phyloP scores from a whole-genome alignment of 345 rosid genomes.

The Aquilaria sinensis region DNA sequence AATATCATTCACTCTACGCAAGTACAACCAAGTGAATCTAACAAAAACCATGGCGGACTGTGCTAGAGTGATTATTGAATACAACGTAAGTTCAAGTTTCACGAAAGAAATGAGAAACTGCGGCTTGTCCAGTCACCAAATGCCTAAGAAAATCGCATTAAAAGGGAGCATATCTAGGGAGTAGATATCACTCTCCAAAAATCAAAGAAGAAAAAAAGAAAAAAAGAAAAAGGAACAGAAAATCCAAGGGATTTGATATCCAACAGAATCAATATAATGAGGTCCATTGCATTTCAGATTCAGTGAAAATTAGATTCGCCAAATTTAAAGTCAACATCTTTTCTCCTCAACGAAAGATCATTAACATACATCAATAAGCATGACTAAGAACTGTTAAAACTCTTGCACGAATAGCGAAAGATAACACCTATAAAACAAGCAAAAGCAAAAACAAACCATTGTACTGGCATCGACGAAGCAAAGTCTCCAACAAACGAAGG shows the following conservation, averaged over 20 bases:
- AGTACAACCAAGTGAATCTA: conserved; percentile 7
- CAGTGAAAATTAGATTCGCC: conserved; percentile 1
- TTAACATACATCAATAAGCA: neutral
- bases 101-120: neutral
- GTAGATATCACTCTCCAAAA: conserved; percentile 1
- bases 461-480: conserved; percentile 66
- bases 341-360: neutral
- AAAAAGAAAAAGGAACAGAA: conserved; percentile 2
- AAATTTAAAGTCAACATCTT: conserved; percentile 5
- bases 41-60: conserved; percentile 7
- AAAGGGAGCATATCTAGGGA: conserved; percentile 5
- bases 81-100: conserved; percentile 1
- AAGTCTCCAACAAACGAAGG: conserved; percentile 43
- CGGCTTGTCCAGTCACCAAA: neutral
- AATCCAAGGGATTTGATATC: neutral
- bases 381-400: conserved; percentile 1
- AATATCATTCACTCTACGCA: conserved; percentile 7
- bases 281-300: neutral
- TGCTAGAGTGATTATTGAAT: conserved; percentile 1
- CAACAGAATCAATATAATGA: neutral
- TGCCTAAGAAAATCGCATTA: conserved; percentile 17
- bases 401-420: conserved; percentile 7
- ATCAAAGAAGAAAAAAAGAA: conserved; percentile 5
- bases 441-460: conserved; percentile 30
- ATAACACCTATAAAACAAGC: neutral